A percentile compares a stretch with the other conserved stretches of the same genome.
phyloP scores from a whole-genome alignment of 331 rosid genomes.

The Cucumis variabilis region DNA sequence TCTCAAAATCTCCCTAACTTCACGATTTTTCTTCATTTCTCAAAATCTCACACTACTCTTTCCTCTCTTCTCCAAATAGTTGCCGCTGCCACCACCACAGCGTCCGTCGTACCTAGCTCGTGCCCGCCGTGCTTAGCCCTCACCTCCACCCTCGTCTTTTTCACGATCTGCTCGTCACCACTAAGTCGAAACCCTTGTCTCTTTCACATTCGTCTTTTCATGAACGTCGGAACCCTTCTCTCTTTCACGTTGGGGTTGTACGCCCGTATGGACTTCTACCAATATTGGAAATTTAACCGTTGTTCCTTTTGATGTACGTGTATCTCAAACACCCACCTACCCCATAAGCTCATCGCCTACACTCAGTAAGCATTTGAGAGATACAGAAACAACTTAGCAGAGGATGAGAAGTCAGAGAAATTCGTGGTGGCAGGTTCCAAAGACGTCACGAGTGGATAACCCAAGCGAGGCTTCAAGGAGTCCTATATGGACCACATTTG shows the following conservation, averaged over 20 bases:
- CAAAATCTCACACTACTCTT: no score
- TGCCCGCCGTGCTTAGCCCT: no score
- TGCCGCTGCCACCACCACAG: no score
- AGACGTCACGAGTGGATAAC: constrained; percentile 53
- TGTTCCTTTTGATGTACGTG: constrained; percentile 45
- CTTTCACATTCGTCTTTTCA: no score
- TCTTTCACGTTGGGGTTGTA: constrained; percentile 47
- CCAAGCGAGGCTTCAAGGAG: constrained; percentile 50
- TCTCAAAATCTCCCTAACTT: no score
- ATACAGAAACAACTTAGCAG: constrained; percentile 45
- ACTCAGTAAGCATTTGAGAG: constrained; percentile 64
- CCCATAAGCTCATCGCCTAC: constrained; percentile 41
- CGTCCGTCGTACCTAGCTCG: no score
- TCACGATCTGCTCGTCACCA: no score
- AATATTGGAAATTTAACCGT: constrained; percentile 40
- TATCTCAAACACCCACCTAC: constrained; percentile 54
- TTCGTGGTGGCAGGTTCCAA: constrained; percentile 47
- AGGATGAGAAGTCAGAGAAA: constrained; percentile 53
- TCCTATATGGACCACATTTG: constrained; percentile 48
- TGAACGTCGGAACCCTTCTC: no score
- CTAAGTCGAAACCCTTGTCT: no score
- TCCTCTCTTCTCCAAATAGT: no score
- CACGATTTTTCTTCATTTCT: no score
- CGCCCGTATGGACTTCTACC: constrained; percentile 42
- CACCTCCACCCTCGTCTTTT: no score